A percentile compares a stretch with the other conserved stretches of the same genome.
Evolutionary conservation across 768 basidiomycete genomes (phyloP).

Genomic region (Naganishia antarctica): DNA sequence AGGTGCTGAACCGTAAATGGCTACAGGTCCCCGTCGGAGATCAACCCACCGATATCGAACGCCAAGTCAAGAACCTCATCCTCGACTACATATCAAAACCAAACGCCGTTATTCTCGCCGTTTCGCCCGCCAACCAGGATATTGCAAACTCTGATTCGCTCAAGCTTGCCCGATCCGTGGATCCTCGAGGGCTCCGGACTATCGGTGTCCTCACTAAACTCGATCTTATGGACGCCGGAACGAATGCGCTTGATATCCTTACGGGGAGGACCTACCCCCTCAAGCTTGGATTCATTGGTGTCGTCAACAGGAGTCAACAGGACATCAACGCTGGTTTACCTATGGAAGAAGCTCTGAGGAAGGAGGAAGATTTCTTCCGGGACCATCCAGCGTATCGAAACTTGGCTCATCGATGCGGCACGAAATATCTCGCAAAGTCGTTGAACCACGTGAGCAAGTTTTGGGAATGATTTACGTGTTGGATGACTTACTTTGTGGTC

Average conservation of each 20-base stretch:
- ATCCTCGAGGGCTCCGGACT: conserved; percentile 91
- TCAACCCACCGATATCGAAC: conserved; percentile 95
- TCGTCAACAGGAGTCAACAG: conserved; percentile 95
- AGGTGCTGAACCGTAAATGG: too few relatives aligned
- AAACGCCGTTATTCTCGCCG: conserved; percentile 93
- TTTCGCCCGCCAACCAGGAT: conserved; percentile 96
- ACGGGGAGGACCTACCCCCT: conserved; percentile 96
- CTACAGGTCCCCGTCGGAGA: conserved; percentile 56
- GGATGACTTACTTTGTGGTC: background rate
- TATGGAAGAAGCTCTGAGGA: conserved; percentile 75
- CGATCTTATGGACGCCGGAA: conserved; percentile 98
- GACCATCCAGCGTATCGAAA: conserved; percentile 87
- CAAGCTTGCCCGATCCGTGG: conserved; percentile 90
- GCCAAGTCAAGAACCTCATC: conserved; percentile 91
- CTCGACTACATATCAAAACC: conserved; percentile 93
- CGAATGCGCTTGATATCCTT: conserved; percentile 91
- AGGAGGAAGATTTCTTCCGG: conserved; percentile 85
- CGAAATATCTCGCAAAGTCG: conserved; percentile 84
- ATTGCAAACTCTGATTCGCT: conserved; percentile 97
- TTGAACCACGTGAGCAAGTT: conserved; percentile 72
- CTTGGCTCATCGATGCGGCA: conserved; percentile 96
- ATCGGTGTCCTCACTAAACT: conserved; percentile 96
- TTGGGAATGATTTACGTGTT: background rate
- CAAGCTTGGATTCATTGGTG: conserved; percentile 95
- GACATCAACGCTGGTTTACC: conserved; percentile 86